These are phyloP conservation scores for Neofusicoccum umdonicola DNA, from an alignment of 2,329 filamentous ascomycete genomes.

Conservation along the genomic window DNA sequence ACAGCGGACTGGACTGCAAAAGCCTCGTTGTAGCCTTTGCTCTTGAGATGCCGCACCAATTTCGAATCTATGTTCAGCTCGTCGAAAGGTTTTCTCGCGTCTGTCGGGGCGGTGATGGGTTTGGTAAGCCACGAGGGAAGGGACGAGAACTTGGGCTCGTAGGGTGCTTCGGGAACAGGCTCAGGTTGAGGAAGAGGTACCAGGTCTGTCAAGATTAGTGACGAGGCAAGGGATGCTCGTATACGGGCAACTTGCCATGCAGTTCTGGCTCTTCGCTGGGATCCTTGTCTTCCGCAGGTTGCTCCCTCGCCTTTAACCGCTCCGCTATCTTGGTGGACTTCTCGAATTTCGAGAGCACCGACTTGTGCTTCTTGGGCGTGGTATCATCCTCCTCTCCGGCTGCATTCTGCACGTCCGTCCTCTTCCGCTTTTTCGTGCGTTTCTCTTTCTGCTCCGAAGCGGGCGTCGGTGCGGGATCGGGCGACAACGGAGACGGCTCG, in stretches of 20 bases:
- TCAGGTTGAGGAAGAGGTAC: slow-evolving; percentile 79
- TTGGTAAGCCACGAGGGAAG: slow-evolving; percentile 78
- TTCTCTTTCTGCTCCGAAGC: slow-evolving; percentile 36
- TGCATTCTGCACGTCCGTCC: slow-evolving; percentile 25
- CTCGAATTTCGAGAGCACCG: slow-evolving; percentile 46
- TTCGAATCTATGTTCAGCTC: slow-evolving; percentile 62
- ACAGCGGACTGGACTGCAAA: slow-evolving; percentile 79
- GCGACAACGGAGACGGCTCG: slow-evolving; percentile 16
- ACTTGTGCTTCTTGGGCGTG: slow-evolving; percentile 35
- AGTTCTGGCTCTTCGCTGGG: slow-evolving; percentile 42
- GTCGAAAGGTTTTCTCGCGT: slow-evolving; percentile 60
- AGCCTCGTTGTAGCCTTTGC: slow-evolving; percentile 68
- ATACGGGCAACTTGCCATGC: slow-evolving; percentile 43
- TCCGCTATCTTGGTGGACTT: slow-evolving; percentile 34
- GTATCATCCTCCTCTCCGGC: slow-evolving; percentile 29
- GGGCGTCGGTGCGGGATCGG: not conserved
- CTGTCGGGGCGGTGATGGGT: slow-evolving; percentile 66
- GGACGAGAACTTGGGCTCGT: slow-evolving; percentile 69
- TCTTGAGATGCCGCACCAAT: slow-evolving; percentile 60
- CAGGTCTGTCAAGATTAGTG: slow-evolving; percentile 51
- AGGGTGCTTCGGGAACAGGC: slow-evolving; percentile 55
- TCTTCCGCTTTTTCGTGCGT: slow-evolving; percentile 36
- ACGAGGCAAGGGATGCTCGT: not conserved
- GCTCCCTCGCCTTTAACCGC: slow-evolving; percentile 16
- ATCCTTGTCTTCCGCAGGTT: slow-evolving; percentile 22